Percentiles rank a stretch among this genome's conserved stretches.
phyloP scores from a whole-genome alignment of 371 early-diverging fungal species.

The Zychaea mexicana region DNA sequence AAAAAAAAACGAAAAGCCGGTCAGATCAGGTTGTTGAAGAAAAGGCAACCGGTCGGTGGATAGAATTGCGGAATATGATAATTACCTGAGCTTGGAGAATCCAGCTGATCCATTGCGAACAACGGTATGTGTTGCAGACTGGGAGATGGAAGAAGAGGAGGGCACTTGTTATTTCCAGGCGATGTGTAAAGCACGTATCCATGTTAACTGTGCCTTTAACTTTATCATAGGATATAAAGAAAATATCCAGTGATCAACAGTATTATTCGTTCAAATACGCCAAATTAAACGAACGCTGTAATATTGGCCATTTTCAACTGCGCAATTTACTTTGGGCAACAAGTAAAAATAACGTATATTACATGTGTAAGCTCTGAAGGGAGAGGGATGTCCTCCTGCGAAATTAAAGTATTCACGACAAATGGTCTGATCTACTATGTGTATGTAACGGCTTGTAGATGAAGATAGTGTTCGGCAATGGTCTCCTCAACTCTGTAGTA shows the following conservation, averaged over 20 bases:
- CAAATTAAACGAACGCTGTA: constrained; percentile 38
- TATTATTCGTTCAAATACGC: constrained; percentile 46
- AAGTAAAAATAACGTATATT: constrained; percentile 72
- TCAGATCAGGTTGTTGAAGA: no score
- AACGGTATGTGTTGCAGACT: background rate
- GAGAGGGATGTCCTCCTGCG: no score
- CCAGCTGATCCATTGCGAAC: constrained; percentile 6
- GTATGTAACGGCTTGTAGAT: no score
- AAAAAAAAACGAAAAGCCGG: no score
- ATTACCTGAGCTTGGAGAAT: constrained; percentile 27
- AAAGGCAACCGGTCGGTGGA: background rate
- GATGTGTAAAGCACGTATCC: no score
- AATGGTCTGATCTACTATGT: no score
- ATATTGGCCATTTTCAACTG: constrained; percentile 72
- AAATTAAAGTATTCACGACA: background rate
- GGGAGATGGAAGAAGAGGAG: background rate
- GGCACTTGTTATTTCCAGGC: no score
- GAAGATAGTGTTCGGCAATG: constrained; percentile 60
- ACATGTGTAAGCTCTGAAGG: constrained; percentile 48
- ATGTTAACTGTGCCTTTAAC: background rate
- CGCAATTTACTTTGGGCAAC: constrained; percentile 77
- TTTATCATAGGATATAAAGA: constrained; percentile 1
- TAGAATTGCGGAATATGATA: constrained; percentile 25
- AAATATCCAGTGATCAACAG: constrained; percentile 22
- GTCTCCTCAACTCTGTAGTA: constrained; percentile 60